These are phyloP conservation scores for Fusarium chlamydosporum DNA, from an alignment of 2,329 filamentous ascomycete genomes.

Conservation along the genomic window DNA sequence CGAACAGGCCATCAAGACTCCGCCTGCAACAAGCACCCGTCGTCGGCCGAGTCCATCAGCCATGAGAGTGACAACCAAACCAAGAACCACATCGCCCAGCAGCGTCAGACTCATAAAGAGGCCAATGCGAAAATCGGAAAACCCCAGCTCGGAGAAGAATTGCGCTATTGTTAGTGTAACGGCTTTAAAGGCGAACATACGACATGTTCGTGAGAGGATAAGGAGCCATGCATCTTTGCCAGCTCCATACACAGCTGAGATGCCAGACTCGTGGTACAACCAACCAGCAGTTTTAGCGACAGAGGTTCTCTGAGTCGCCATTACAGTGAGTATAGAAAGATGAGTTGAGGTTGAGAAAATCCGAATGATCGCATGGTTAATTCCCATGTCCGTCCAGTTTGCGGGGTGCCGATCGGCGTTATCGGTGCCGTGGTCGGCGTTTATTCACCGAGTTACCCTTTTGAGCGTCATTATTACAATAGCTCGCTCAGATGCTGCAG, in stretches of 20 bases:
- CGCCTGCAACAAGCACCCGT: conserved; percentile 66
- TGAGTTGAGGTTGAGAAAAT: background rate
- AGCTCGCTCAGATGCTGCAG: background rate
- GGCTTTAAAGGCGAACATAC: conserved; percentile 75
- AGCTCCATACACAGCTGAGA: conserved; percentile 61
- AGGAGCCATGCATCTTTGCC: conserved; percentile 56
- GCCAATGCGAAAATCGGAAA: conserved; percentile 71
- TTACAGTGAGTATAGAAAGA: background rate
- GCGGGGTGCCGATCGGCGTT: conserved; percentile 38
- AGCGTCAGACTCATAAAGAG: conserved; percentile 76
- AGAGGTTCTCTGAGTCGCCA: conserved; percentile 28
- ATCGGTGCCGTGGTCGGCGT: conserved; percentile 40
- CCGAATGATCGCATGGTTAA: conserved; percentile 9
- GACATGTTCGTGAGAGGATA: conserved; percentile 58
- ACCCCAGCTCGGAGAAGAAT: conserved; percentile 69
- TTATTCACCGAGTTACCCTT: conserved; percentile 27
- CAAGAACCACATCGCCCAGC: conserved; percentile 71
- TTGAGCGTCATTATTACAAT: conserved; percentile 21
- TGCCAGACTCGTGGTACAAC: conserved; percentile 63
- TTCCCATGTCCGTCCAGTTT: conserved; percentile 9
- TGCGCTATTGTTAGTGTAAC: conserved; percentile 72
- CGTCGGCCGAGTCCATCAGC: conserved; percentile 71
- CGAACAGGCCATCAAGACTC: conserved; percentile 69
- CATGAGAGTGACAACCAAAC: conserved; percentile 69
- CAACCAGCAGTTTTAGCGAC: conserved; percentile 40